Evolutionary conservation across 345 rosid genomes (phyloP), one percentile per base, ranked within the genome.

Genomic region (Odontarrhena argentea): DNA sequence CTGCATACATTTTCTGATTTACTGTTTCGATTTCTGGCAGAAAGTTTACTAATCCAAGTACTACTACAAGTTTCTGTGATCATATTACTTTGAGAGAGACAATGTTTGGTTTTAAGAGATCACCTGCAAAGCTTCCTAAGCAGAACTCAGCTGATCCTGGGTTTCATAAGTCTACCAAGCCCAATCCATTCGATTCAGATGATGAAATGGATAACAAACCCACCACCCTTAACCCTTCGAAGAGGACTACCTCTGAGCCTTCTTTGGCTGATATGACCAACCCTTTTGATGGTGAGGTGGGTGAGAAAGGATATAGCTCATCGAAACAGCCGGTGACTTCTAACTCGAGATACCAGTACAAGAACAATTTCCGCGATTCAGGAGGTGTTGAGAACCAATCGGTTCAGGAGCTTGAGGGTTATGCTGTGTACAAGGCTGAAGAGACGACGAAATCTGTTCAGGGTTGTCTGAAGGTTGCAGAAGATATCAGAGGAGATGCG

Each of bases 311-410:
- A 55, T 38, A 68, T 28, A 73, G 79, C 60, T 71, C 79, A 0
- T 78, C 88, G 18, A 73, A 85, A 4, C 70, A 81, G 66, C 53
- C 85, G 1, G 65, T 55, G 24, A 34, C 60, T 47, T 84, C 84
- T 0, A 70, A 85, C 9, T 67, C 85, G 0, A 82, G 71, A 47
- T 78, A 80, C 60, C 85, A 62, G 56, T 91, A 91, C 78, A 95
- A 77, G 85, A 86, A 86, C 76, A 85, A 84, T 77, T 95, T 91
- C 69, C 86, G 71, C 2, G 92, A 91, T 64, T 78, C 83, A 0
- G 99, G 99, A 32, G 97, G 99, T 60, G 1, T 95, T 44, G 93
- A 91, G 64, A 91, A 77, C 78, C 97, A 95, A 67, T 81, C 96
- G 0, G 90, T 89, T 56, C 92, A 95, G 75, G 99, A 91, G 70